Conservation (phyloP, 129 eudicot species). For the Erigeron canadensis region DNA sequence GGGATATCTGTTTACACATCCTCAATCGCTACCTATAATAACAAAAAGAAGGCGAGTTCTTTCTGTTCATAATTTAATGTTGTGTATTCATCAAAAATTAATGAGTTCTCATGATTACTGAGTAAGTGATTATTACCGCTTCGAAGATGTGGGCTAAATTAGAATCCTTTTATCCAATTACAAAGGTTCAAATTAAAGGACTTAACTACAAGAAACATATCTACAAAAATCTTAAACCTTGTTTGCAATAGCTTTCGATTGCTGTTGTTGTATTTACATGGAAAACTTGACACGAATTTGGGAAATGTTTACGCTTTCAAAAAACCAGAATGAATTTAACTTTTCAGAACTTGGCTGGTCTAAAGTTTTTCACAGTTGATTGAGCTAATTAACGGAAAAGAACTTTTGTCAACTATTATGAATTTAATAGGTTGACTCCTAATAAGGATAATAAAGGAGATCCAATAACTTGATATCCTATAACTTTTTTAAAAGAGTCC, state of each 20-base stretch:
- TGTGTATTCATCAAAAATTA: neutral
- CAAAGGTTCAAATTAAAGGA: neutral
- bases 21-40: neutral
- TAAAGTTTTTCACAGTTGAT: neutral
- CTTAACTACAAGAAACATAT: neutral
- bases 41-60: neutral
- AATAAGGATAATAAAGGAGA: neutral
- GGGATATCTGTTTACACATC: neutral
- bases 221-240: conserved; percentile 6
- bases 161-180: neutral
- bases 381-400: neutral
- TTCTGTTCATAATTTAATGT: neutral
- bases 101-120: neutral
- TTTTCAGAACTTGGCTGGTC: neutral
- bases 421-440: neutral
- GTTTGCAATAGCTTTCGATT: neutral
- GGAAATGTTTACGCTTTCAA: neutral
- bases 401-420: neutral
- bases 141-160: neutral
- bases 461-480: neutral
- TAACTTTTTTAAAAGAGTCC: neutral
- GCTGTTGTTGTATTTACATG: neutral
- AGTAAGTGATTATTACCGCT: neutral
- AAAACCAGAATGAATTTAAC: neutral
- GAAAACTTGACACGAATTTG: neutral